Base-by-base conservation (phyloP, 2,329 filamentous ascomycete genomes). In the Colletotrichum filicis region DNA sequence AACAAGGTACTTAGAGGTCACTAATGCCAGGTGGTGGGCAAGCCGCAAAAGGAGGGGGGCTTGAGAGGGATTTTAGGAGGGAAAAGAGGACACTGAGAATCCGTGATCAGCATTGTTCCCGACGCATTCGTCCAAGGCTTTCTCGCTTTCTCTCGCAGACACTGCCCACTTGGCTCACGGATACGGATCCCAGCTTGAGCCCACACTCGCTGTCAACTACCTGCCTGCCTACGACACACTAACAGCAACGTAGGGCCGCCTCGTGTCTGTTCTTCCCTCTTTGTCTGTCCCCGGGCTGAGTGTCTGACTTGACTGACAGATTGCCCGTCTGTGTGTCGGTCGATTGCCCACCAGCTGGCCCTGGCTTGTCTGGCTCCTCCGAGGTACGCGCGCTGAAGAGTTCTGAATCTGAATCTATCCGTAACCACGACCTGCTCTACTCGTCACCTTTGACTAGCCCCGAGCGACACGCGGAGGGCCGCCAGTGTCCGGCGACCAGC, bases 71-170 rank as follows among this genome's bases (percentile, higher is more conserved):
- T 53, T 60, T n/a, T 24, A 32, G 19, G 28, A 42, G 14, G 22
- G 32, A 56, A 37, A 24, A 19, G 32, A 46, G 46, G 28, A 53
- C 52, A 49, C 19, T 24, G 16, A n/a, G 24, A 30, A 68, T 26
- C 37, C 30, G 14, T 46, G 59, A 69, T 69, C 66, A 35, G 12
- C 42, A 70, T 35, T 53, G 56, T 24, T 42, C n/a, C 30, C 46
- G 53, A 73, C 56, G 66, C 56, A 70, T 65, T 46, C 56, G 61
- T 73, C 70, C 70, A 60, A 67, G 22, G 66, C 69, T 64, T 72
- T 35, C 60, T 68, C 64, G 57, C 64, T 28, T 52, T 35, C 32
- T 35, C 60, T 62, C 64, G 49, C 64, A 42, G 56, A 60, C 70
- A 69, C 55, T 35, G 66, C 59, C 53, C 59, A 59, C 42, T 59